Evolutionary conservation across 139 green algal species (phyloP).

Genomic region (Micractinium conductrix): DNA sequence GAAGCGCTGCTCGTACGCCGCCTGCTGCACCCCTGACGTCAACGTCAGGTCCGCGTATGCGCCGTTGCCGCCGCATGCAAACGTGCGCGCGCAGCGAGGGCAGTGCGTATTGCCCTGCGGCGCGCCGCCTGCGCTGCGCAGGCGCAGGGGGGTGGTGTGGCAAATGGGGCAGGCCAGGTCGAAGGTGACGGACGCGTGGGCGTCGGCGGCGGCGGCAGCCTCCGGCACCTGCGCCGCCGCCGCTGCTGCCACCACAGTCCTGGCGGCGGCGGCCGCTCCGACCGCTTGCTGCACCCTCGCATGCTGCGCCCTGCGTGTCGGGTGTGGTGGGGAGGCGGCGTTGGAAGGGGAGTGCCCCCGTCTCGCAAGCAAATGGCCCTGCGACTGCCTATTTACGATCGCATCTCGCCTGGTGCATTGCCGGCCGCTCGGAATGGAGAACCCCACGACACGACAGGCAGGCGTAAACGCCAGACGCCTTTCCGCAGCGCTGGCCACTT

Average conservation of each 20-base stretch:
- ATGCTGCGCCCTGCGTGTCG: not conserved
- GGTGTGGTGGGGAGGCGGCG: not conserved
- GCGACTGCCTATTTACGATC: not conserved
- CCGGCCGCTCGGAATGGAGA: not conserved
- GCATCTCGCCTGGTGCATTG: not conserved
- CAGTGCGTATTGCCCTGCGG: conserved; percentile 35
- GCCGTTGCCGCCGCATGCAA: conserved; percentile 40
- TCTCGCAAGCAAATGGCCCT: too few species aligned
- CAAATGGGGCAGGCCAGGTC: conserved; percentile 64
- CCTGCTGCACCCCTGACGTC: conserved; percentile 55
- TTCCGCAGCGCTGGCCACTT: too few species aligned
- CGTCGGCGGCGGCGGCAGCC: not conserved
- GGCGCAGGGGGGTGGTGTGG: conserved; percentile 44
- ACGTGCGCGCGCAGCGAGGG: conserved; percentile 56
- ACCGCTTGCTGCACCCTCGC: not conserved
- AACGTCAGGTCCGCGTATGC: conserved; percentile 78
- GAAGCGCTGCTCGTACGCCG: conserved; percentile 57
- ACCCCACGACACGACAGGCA: conserved; percentile 10
- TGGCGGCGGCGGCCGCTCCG: not conserved
- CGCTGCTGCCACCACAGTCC: not conserved
- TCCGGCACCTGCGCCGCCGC: not conserved
- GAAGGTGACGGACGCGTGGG: conserved; percentile 13
- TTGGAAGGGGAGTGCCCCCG: not conserved
- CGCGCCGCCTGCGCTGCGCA: conserved; percentile 2
- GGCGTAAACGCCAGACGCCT: too few species aligned